Evolutionary conservation across 2,329 filamentous ascomycete species (phyloP).

Genomic region (Claviceps sp.): DNA sequence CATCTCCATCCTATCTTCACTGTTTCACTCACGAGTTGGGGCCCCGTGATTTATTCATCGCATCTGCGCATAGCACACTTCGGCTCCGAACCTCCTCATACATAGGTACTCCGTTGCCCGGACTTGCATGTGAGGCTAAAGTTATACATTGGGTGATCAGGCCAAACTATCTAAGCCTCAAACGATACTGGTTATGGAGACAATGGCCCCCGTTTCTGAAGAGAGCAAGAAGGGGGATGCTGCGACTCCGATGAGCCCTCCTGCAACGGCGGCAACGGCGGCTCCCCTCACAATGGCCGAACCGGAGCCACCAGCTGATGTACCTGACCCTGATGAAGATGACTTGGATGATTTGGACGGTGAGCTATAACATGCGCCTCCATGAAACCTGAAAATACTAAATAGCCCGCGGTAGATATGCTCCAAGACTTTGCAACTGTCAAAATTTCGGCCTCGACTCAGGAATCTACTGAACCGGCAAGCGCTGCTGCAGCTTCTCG

Average conservation of each 20-base stretch:
- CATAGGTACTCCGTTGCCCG: background rate
- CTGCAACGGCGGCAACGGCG: constrained; percentile 4
- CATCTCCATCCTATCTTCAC: background rate
- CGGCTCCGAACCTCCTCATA: background rate
- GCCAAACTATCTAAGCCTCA: too few species aligned
- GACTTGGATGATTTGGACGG: constrained; percentile 86
- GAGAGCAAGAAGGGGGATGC: constrained; percentile 11
- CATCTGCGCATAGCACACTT: background rate
- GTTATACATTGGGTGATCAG: background rate
- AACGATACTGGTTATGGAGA: constrained; percentile 8
- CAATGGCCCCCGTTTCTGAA: constrained; percentile 9
- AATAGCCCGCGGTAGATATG: constrained; percentile 48
- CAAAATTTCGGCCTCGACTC: constrained; percentile 28
- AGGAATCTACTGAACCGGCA: constrained; percentile 6
- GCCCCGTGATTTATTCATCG: background rate
- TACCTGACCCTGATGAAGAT: constrained; percentile 85
- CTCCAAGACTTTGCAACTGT: constrained; percentile 76
- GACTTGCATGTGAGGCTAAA: constrained; percentile 8
- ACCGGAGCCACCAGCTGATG: constrained; percentile 21
- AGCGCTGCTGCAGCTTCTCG: constrained; percentile 16
- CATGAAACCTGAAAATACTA: background rate
- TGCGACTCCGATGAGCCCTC: constrained; percentile 10
- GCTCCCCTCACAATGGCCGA: background rate
- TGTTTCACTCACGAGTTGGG: background rate
- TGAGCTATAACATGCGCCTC: constrained; percentile 22